A percentile compares a stretch with the other conserved stretches of the same genome.
These are phyloP conservation scores for Meyerozyma smithsonii DNA, from an alignment of 1,139 yeast species.

Conservation along the genomic window DNA sequence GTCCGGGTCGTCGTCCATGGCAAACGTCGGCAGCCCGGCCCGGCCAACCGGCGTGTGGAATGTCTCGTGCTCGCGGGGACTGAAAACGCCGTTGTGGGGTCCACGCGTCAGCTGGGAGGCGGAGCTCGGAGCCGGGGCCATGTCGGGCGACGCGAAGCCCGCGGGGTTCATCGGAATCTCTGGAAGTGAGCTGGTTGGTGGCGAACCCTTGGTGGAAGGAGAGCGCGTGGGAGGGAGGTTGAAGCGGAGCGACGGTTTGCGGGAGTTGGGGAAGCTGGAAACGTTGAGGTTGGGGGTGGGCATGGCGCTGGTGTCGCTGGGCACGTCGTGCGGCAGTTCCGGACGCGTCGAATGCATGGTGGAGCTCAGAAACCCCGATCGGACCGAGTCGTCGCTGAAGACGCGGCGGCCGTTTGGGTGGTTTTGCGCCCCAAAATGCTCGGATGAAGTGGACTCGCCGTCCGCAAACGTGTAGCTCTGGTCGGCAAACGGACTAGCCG, in stretches of 20 bases:
- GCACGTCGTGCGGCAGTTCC: slow-evolving; percentile 5
- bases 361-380: slow-evolving; percentile 7
- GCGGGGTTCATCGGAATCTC: not conserved
- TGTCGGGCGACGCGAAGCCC: not conserved
- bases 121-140: not conserved
- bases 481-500: slow-evolving; percentile 2
- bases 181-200: not conserved
- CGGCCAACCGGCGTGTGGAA: not conserved
- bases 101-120: too few species aligned
- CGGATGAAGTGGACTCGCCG: not conserved
- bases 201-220: slow-evolving; percentile 3
- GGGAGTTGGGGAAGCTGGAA: slow-evolving; percentile 10
- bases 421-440: not conserved
- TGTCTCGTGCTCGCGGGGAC: not conserved
- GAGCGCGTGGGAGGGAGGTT: slow-evolving; percentile 5
- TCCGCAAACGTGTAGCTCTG: slow-evolving; percentile 2
- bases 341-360: slow-evolving; percentile 4
- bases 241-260: slow-evolving; percentile 23
- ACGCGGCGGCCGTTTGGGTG: not conserved
- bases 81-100: slow-evolving; percentile 1
- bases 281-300: slow-evolving; percentile 27
- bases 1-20: not conserved
- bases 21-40: not conserved
- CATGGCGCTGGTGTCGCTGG: slow-evolving; percentile 13
- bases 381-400: not conserved